These are phyloP conservation scores for Camelina hispida DNA, from an alignment of 345 rosid genomes.

Conservation along the genomic window DNA sequence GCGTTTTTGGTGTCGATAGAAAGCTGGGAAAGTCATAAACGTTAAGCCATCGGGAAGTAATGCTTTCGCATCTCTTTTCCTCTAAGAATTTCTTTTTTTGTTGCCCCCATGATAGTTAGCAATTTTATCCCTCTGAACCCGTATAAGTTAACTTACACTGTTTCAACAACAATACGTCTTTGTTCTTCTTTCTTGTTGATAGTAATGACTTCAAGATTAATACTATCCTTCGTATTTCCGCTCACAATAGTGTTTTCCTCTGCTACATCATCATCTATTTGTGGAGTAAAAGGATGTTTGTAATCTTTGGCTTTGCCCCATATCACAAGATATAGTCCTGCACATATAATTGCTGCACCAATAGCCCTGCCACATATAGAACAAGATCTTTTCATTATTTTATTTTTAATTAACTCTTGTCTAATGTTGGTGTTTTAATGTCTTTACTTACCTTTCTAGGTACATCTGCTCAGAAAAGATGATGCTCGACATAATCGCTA, in stretches of 20 bases:
- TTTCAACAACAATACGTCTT: background rate
- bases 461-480: conserved; percentile 71
- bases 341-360: conserved; percentile 74
- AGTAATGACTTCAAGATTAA: background rate
- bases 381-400: background rate
- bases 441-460: conserved; percentile 62
- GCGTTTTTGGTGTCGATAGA: too few species aligned
- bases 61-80: too few species aligned
- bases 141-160: background rate
- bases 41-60: too few species aligned
- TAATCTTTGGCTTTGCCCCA: conserved; percentile 84
- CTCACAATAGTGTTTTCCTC: conserved; percentile 23
- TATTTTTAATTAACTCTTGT: background rate
- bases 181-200: conserved; percentile 17
- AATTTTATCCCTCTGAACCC: background rate
- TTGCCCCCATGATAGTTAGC: too few species aligned
- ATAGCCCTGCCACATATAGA: conserved; percentile 58
- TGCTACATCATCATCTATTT: conserved; percentile 34
- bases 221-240: conserved; percentile 21
- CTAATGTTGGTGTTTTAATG: background rate
- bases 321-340: conserved; percentile 71
- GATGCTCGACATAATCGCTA: conserved; percentile 65
- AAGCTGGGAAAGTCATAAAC: too few species aligned
- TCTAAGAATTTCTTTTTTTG: too few species aligned
- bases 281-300: conserved; percentile 25